Evolutionary conservation across 2,329 filamentous ascomycete species (phyloP).

Genomic region (Graphilbum fragrans): DNA sequence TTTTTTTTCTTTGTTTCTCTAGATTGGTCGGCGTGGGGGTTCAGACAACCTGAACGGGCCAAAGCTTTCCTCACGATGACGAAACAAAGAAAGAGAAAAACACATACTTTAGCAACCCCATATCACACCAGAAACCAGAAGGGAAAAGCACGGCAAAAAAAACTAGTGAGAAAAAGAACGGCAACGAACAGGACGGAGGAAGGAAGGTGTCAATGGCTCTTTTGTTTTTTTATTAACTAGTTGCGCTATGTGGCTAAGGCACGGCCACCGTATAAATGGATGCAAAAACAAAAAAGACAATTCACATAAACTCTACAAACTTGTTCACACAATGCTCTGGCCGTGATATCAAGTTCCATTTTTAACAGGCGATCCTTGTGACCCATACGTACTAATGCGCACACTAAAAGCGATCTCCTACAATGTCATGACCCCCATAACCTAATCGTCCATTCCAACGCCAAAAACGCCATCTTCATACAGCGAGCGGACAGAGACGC

Average conservation of each 20-base stretch:
- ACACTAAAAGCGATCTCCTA: too few relatives aligned
- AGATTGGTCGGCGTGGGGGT: conserved; percentile 4
- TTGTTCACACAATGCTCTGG: background rate
- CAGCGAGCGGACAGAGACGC: conserved; percentile 17
- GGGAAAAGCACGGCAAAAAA: background rate
- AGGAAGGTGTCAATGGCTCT: background rate
- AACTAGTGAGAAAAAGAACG: background rate
- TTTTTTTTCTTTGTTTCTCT: conserved; percentile 5
- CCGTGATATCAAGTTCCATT: too few relatives aligned
- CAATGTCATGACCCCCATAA: background rate
- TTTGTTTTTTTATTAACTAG: conserved; percentile 1
- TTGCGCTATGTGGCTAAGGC: conserved; percentile 1
- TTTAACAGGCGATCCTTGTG: too few relatives aligned
- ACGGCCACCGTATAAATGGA: conserved; percentile 2
- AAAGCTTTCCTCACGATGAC: conserved; percentile 6
- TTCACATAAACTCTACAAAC: background rate
- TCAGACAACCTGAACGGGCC: conserved; percentile 2
- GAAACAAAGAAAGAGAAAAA: background rate
- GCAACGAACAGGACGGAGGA: background rate
- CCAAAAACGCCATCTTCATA: conserved; percentile 20
- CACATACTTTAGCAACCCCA: background rate
- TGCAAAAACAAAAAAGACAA: background rate
- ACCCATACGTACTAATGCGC: too few relatives aligned
- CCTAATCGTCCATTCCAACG: conserved; percentile 12
- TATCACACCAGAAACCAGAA: background rate